Base-by-base conservation (phyloP, 1,139 yeast species). In the Citeromyces hawaiiensis region DNA sequence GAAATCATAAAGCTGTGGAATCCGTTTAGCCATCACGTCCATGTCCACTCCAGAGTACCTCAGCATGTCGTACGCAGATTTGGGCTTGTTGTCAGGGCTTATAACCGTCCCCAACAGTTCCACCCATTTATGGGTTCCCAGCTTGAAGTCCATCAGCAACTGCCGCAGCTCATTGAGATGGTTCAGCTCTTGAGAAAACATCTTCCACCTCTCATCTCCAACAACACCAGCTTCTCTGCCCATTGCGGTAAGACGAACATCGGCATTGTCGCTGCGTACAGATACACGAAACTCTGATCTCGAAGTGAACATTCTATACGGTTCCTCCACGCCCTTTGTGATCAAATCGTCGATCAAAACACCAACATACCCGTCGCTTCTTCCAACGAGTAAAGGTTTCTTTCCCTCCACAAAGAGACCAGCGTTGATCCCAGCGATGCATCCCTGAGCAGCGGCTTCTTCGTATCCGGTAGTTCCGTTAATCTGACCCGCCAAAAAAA, bases 381-480 rank as follows among this genome's bases (percentile, higher is more conserved):
- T 65, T 14, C 74, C 68, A 15, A 93, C 52, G 29, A 65, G 63
- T 44, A 91, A 59, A 1, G 76, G 71, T 0, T 63, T 66, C 34
- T 63, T 63, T 0, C 56, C 51, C 39, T 56, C 51, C 10, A 63
- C 41, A 4, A 66, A 64, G 19, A 79, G 63, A 0, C 88, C 91
- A 0, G 98, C 97, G 55, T 93, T 93, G 33, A 88, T 81, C 5
- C 99, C 99, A 1, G 99, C 98, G 38, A 93, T 62, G 42, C 88
- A 70, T 1, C 99, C 99, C 54, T 91, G 98, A 0, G 97, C 80
- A 2, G 96, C 96, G 0, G 99, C 99, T 56, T 93, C 99, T 60
- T 93, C 99, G 51, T 93, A 93, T 0, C 99, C 99, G 0, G 99
- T 93, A 1, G 99, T 93, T 36, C 99, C 99, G 54, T 93, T 93